Evolutionary conservation across 352 stramenopile species (phyloP).

Genomic region (Phytophthora uliginosa): DNA sequence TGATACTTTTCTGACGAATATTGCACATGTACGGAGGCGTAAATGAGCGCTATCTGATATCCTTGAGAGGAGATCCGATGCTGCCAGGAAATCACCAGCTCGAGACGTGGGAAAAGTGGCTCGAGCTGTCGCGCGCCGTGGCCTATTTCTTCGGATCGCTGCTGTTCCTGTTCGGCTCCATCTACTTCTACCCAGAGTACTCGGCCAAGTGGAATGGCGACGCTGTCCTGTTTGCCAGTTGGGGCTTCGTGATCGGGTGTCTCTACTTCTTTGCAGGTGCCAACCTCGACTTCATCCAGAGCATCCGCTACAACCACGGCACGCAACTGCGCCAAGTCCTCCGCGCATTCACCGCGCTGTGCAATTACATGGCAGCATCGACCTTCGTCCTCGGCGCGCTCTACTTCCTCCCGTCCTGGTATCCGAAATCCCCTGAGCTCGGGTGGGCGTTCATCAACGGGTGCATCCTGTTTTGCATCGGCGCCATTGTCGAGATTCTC

Average conservation of each 20-base stretch:
- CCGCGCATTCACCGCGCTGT: not conserved
- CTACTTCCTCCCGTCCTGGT: constrained; percentile 2
- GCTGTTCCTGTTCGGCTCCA: not conserved
- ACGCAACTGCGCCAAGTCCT: not conserved
- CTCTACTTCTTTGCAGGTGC: not conserved
- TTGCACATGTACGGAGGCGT: not conserved
- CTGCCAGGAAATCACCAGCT: constrained; percentile 1
- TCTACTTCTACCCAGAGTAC: not conserved
- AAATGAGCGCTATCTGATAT: no score
- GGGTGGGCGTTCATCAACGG: constrained; percentile 1
- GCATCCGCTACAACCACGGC: not conserved
- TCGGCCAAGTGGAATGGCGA: not conserved
- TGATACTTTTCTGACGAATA: not conserved
- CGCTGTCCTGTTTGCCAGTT: not conserved
- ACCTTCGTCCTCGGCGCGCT: not conserved
- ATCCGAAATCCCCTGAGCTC: not conserved
- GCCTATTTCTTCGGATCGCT: not conserved
- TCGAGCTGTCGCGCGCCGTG: not conserved
- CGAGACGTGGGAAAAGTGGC: not conserved
- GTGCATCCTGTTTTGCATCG: not conserved
- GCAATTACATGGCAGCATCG: not conserved
- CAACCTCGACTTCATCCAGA: not conserved
- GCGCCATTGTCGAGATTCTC: not conserved
- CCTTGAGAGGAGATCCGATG: not conserved
- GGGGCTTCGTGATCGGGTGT: not conserved